Conservation (phyloP, 768 basidiomycete species). For the Amylocystis lapponica region DNA sequence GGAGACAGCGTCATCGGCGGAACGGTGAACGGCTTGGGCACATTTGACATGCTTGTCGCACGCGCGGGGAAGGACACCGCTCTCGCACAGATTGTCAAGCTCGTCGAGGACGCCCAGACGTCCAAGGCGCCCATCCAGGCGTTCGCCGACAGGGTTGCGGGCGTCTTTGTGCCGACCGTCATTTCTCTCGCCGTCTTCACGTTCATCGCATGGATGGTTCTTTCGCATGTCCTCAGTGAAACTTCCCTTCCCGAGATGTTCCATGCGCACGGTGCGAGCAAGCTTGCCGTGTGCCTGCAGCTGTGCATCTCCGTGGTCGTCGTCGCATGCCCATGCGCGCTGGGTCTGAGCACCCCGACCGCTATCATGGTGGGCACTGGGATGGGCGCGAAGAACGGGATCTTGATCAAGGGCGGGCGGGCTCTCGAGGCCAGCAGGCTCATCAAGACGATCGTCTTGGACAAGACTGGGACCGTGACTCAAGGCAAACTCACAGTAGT, state of each 20-base stretch:
- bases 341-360: slow-evolving; percentile 94
- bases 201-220: slow-evolving; percentile 76
- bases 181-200: slow-evolving; percentile 78
- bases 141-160: slow-evolving; percentile 91
- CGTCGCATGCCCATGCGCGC: slow-evolving; percentile 96
- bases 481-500: slow-evolving; percentile 87
- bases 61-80: slow-evolving; percentile 96
- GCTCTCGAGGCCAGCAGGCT: slow-evolving; percentile 88
- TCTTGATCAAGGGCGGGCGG: slow-evolving; percentile 94
- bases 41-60: slow-evolving; percentile 93
- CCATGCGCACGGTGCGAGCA: slow-evolving; percentile 73
- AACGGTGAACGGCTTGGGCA: slow-evolving; percentile 95
- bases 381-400: slow-evolving; percentile 93
- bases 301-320: slow-evolving; percentile 98
- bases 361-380: slow-evolving; percentile 99
- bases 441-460: slow-evolving; percentile 78
- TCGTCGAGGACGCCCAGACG: slow-evolving; percentile 98
- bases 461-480: slow-evolving; percentile 98
- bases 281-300: slow-evolving; percentile 88
- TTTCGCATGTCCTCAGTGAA: slow-evolving; percentile 53
- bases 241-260: slow-evolving; percentile 78
- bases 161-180: slow-evolving; percentile 91
- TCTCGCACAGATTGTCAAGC: slow-evolving; percentile 89
- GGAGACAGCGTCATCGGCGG: slow-evolving; percentile 93
- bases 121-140: slow-evolving; percentile 97